Evolutionary conservation across 1,139 yeast genomes (phyloP).

Genomic region (Candida sp.): DNA sequence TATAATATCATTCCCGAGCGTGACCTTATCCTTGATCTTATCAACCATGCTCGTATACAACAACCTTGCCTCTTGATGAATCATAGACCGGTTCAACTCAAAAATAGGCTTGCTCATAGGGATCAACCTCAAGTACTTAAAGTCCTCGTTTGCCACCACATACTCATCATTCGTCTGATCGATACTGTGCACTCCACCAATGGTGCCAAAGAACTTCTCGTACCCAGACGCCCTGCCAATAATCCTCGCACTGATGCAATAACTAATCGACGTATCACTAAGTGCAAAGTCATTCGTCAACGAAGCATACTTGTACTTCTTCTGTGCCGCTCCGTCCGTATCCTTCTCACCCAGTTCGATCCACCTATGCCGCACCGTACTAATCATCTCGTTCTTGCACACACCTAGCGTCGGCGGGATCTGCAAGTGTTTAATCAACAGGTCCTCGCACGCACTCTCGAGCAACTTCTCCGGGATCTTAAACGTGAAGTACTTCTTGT

Average conservation of each 20-base stretch:
- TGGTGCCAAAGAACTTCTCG: slow-evolving; percentile 20
- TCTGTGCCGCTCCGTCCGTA: slow-evolving; percentile 1
- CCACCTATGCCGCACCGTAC: slow-evolving; percentile 33
- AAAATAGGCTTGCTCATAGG: slow-evolving; percentile 28
- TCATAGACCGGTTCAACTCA: slow-evolving; percentile 34
- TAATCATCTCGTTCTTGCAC: slow-evolving; percentile 29
- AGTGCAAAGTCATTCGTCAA: slow-evolving; percentile 35
- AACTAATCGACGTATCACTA: slow-evolving; percentile 35
- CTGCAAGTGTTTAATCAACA: slow-evolving; percentile 39
- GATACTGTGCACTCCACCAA: slow-evolving; percentile 13
- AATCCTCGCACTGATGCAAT: slow-evolving; percentile 39
- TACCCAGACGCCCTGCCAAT: slow-evolving; percentile 40
- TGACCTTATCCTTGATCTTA: slow-evolving; percentile 29
- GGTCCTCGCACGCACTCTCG: slow-evolving; percentile 42
- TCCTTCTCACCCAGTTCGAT: slow-evolving; percentile 15
- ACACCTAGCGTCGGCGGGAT: slow-evolving; percentile 41
- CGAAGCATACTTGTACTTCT: slow-evolving; percentile 23
- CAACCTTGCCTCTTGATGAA: slow-evolving; percentile 36
- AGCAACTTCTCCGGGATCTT: slow-evolving; percentile 40
- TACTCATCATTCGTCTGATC: slow-evolving; percentile 33
- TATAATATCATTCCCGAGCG: slow-evolving; percentile 24
- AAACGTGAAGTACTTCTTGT: slow-evolving; percentile 46
- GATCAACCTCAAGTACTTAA: slow-evolving; percentile 29
- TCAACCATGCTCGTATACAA: slow-evolving; percentile 29
- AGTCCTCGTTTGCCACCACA: slow-evolving; percentile 40